phyloP scores from a whole-genome alignment of 352 stramenopile species.

The Phytophthora hybrid region DNA sequence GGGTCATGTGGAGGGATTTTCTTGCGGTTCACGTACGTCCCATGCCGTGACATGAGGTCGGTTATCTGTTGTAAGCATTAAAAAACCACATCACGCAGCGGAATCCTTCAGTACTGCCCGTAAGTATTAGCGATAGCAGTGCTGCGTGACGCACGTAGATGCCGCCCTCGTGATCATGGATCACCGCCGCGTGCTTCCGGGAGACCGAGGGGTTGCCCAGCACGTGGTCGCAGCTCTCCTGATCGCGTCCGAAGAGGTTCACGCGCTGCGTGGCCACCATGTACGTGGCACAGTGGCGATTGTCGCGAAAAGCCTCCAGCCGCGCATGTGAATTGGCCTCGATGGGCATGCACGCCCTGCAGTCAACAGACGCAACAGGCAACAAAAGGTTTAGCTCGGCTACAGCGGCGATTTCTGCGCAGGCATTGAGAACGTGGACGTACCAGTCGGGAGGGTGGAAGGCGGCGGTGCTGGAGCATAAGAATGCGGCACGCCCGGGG shows the following conservation, averaged over 20 bases:
- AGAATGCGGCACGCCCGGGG: constrained; percentile 77
- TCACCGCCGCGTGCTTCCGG: constrained; percentile 87
- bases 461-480: constrained; percentile 78
- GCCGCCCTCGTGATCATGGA: constrained; percentile 81
- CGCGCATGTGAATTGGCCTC: constrained; percentile 75
- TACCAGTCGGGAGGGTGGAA: constrained; percentile 85
- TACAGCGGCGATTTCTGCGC: background rate
- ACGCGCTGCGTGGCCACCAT: constrained; percentile 87
- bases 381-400: constrained; percentile 2
- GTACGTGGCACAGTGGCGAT: constrained; percentile 84
- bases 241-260: constrained; percentile 87
- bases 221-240: constrained; percentile 88
- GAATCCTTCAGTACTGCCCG: background rate
- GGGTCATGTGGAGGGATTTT: constrained; percentile 90
- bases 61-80: constrained; percentile 63
- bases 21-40: constrained; percentile 84
- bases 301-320: constrained; percentile 80
- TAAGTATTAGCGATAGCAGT: background rate
- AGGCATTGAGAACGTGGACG: background rate
- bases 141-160: constrained; percentile 71
- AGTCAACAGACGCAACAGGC: background rate
- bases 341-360: constrained; percentile 71
- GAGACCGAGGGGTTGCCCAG: constrained; percentile 89
- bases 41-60: constrained; percentile 90
- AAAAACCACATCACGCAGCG: background rate